Evolutionary conservation across 441 rosid species (phyloP).

Genomic region (Kokia cookei): DNA sequence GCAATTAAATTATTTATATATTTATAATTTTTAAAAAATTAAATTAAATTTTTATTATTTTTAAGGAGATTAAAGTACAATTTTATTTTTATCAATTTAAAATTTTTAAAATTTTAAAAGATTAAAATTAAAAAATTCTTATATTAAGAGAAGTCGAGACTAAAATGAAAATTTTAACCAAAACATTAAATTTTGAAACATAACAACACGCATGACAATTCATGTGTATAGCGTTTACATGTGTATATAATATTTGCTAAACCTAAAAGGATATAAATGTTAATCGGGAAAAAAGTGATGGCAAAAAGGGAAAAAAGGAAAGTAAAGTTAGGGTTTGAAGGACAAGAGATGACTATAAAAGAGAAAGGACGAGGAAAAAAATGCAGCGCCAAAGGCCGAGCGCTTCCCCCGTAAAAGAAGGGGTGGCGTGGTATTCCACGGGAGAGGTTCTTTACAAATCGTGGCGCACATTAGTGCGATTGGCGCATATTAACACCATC

Average conservation of each 20-base stretch:
- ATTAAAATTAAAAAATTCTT: no score
- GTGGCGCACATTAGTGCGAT: constrained; percentile 47
- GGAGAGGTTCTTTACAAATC: constrained; percentile 19
- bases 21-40: no score
- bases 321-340: neutral
- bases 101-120: no score
- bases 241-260: no score
- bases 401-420: constrained; percentile 47
- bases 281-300: neutral
- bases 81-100: no score
- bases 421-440: constrained; percentile 62
- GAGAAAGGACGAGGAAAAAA: neutral
- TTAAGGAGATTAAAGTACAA: no score
- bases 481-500: constrained; percentile 27
- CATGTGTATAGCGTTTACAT: no score
- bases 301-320: neutral
- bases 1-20: no score
- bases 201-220: fast-evolving
- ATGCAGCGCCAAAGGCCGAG: constrained; percentile 48
- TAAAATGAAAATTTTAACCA: no score
- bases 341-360: neutral
- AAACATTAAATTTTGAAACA: no score
- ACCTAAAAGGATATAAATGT: neutral
- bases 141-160: no score
- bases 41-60: no score